Evolutionary conservation across 2,329 filamentous ascomycete genomes (phyloP).

Genomic region (Periconia sp.): DNA sequence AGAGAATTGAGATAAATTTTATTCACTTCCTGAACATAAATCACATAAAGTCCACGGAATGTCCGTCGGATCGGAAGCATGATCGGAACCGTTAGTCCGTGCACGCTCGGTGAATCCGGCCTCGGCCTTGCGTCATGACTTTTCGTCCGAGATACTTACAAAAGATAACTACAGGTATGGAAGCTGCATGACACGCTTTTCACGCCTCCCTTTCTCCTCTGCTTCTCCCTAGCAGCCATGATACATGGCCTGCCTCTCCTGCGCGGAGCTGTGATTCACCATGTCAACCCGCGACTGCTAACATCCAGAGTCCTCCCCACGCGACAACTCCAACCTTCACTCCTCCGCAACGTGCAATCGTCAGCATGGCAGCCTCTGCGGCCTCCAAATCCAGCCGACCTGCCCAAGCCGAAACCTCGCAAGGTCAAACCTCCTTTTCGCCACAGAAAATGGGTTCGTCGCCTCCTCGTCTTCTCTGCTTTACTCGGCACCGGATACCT

Average conservation of each 20-base stretch:
- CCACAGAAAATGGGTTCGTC: conserved; percentile 76
- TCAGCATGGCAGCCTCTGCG: conserved; percentile 51
- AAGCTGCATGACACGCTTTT: conserved; percentile 37
- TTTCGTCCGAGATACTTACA: background rate
- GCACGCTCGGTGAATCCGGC: conserved; percentile 4
- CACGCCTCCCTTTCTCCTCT: conserved; percentile 7
- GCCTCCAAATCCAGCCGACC: conserved; percentile 78
- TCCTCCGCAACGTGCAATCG: conserved; percentile 36
- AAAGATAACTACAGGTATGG: background rate
- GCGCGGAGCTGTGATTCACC: conserved; percentile 30
- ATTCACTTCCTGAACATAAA: too few species aligned
- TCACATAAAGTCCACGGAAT: background rate
- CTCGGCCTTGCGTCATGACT: conserved; percentile 10
- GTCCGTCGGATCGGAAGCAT: background rate
- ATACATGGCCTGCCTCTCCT: conserved; percentile 46
- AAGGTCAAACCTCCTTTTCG: conserved; percentile 74
- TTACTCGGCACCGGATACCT: conserved; percentile 68
- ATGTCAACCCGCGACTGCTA: conserved; percentile 29
- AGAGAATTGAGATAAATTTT: too few species aligned
- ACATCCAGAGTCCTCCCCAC: conserved; percentile 17
- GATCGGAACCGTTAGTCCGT: conserved; percentile 3
- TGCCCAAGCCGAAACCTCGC: conserved; percentile 61
- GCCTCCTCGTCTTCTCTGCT: conserved; percentile 68
- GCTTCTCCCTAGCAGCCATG: conserved; percentile 35
- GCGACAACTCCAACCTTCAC: conserved; percentile 16